phyloP scores from a whole-genome alignment of 768 basidiomycete genomes.

The Boletus speciosus region DNA sequence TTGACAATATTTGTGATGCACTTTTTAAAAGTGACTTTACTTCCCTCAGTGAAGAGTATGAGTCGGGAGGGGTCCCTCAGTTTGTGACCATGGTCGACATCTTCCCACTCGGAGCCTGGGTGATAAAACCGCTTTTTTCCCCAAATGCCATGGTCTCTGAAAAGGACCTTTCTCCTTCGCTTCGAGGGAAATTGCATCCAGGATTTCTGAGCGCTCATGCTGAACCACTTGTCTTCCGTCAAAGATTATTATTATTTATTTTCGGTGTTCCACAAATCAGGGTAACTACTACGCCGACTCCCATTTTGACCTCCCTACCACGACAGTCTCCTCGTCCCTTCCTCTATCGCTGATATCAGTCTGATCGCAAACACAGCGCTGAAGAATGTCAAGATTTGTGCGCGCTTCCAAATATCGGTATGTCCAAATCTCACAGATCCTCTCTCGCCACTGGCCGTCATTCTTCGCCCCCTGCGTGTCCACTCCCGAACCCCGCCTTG shows the following conservation, averaged over 20 bases:
- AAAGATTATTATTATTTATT: background rate
- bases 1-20: too few species aligned
- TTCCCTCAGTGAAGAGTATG: too few species aligned
- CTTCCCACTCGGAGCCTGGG: background rate
- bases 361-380: background rate
- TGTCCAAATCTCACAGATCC: slow-evolving; percentile 25
- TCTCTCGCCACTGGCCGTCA: background rate
- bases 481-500: background rate
- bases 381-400: slow-evolving; percentile 78
- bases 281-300: background rate
- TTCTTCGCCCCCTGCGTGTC: background rate
- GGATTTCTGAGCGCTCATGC: background rate
- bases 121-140: background rate
- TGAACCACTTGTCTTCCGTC: background rate
- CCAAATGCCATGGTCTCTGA: background rate
- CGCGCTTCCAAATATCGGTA: slow-evolving; percentile 84
- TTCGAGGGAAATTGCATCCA: background rate
- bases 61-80: too few species aligned
- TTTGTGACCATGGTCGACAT: too few species aligned
- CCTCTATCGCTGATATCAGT: background rate
- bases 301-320: background rate
- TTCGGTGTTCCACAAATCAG: background rate
- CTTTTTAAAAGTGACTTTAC: too few species aligned
- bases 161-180: background rate
- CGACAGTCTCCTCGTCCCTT: background rate